Evolutionary conservation across 2,329 filamentous ascomycete species (phyloP).

Genomic region (Sphaceloma murrayae): DNA sequence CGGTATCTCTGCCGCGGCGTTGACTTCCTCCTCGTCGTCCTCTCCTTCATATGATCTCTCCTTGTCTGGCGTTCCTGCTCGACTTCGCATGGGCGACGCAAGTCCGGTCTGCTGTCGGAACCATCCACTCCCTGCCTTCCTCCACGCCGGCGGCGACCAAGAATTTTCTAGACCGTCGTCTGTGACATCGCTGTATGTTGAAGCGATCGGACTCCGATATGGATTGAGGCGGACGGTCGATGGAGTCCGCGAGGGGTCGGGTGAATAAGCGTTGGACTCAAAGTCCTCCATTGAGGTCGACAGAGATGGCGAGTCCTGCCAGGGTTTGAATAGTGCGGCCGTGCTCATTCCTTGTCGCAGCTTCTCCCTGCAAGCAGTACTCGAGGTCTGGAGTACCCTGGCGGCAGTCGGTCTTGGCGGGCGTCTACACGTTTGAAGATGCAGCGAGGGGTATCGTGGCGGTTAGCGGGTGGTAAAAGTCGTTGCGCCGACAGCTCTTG

Average conservation of each 20-base stretch:
- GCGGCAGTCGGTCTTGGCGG: conserved; percentile 10
- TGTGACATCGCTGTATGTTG: conserved; percentile 37
- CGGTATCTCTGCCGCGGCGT: conserved; percentile 38
- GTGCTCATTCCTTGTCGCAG: conserved; percentile 19
- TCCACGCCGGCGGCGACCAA: conserved; percentile 59
- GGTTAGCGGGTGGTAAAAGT: too few species aligned
- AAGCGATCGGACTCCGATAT: conserved; percentile 26
- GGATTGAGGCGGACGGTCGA: conserved; percentile 47
- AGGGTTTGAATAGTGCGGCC: conserved; percentile 23
- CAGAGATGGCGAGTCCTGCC: conserved; percentile 48
- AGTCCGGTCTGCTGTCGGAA: conserved; percentile 37
- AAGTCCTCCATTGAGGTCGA: conserved; percentile 54
- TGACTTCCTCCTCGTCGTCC: conserved; percentile 33
- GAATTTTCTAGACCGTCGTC: conserved; percentile 42
- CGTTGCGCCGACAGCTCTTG: too few species aligned
- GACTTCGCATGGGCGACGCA: conserved; percentile 18
- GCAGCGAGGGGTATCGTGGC: too few species aligned
- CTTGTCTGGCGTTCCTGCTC: conserved; percentile 50
- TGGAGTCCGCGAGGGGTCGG: conserved; percentile 49
- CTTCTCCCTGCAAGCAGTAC: too few species aligned
- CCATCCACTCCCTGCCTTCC: conserved; percentile 51
- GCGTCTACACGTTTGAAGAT: conserved; percentile 1
- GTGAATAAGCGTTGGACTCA: conserved; percentile 45
- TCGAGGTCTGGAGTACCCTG: too few species aligned
- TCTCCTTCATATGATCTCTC: conserved; percentile 47